A percentile compares a stretch with the other conserved stretches of the same genome.
Evolutionary conservation across 306 rosid species (phyloP).

Genomic region (Prunus dulcis): DNA sequence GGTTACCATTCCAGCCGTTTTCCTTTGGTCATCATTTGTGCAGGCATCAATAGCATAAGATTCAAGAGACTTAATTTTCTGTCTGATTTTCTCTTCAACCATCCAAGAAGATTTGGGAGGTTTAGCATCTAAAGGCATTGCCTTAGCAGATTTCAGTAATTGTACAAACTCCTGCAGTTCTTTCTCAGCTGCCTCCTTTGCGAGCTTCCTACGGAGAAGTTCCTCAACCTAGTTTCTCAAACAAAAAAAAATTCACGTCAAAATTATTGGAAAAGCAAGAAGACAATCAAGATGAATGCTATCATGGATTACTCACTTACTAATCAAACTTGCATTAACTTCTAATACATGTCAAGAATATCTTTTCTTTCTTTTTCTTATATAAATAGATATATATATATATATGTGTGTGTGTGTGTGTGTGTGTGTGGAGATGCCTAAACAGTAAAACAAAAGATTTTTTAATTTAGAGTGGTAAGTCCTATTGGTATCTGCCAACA

Average conservation of each 20-base stretch:
- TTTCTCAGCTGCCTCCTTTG: conserved; percentile 82
- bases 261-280: conserved; percentile 1
- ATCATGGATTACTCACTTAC: conserved; percentile 15
- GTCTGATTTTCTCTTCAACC: conserved; percentile 57
- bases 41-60: conserved; percentile 82
- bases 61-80: conserved; percentile 71
- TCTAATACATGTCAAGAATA: not conserved
- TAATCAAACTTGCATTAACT: not conserved
- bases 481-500: not conserved
- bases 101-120: conserved; percentile 80
- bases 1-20: conserved; percentile 77
- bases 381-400: not conserved
- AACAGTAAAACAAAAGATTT: not conserved
- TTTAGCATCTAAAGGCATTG: conserved; percentile 58
- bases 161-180: conserved; percentile 63
- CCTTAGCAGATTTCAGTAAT: conserved; percentile 67
- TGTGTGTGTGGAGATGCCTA: not conserved
- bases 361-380: not conserved
- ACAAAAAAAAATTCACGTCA: not conserved
- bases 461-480: not conserved
- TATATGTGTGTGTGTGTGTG: too few species aligned
- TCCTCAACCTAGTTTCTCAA: conserved; percentile 75
- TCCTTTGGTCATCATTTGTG: conserved; percentile 65
- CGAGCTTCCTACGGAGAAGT: conserved; percentile 64
- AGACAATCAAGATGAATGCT: conserved; percentile 8